Percentiles rank a stretch among this genome's conserved stretches.
Conservation (phyloP, 192 early-diverging fungal genomes). For the Entomortierella chlamydospora region DNA sequence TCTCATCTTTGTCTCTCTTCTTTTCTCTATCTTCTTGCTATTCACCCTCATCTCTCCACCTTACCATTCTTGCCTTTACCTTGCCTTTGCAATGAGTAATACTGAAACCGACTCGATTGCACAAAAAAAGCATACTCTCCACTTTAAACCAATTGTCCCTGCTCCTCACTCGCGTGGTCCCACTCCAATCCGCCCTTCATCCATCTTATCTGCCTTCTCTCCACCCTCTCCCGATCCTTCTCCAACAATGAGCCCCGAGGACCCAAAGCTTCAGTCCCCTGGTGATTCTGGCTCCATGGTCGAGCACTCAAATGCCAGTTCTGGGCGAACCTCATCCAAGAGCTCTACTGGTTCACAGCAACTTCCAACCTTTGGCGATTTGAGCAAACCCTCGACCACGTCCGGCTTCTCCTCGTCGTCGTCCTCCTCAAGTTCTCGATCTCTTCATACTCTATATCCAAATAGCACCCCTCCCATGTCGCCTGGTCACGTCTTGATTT, state of each 20-base stretch:
- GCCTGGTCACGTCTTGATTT: slow-evolving; percentile 34
- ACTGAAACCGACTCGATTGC: slow-evolving; percentile 19
- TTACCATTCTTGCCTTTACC: background rate
- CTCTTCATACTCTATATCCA: slow-evolving; percentile 29
- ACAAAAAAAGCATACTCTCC: slow-evolving; percentile 10
- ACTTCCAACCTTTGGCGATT: slow-evolving; percentile 34
- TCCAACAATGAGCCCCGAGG: slow-evolving; percentile 43
- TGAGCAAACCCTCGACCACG: slow-evolving; percentile 12
- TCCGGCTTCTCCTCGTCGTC: background rate
- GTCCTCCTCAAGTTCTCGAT: slow-evolving; percentile 8
- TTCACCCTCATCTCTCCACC: background rate
- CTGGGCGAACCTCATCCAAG: background rate
- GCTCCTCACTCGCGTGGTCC: slow-evolving; percentile 31
- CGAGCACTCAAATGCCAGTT: background rate
- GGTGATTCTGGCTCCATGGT: slow-evolving; percentile 5
- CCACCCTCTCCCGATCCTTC: slow-evolving; percentile 26
- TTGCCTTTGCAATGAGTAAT: slow-evolving; percentile 17
- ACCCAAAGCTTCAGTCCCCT: slow-evolving; percentile 25
- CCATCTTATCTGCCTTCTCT: background rate
- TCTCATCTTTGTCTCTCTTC: background rate
- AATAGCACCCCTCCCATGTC: slow-evolving; percentile 50
- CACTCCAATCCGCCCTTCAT: background rate
- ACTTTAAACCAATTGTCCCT: slow-evolving; percentile 31
- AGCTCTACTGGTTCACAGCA: background rate
- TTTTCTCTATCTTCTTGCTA: background rate